These are phyloP conservation scores for Laguncularia racemosa DNA, from an alignment of 345 rosid species.

Conservation along the genomic window DNA sequence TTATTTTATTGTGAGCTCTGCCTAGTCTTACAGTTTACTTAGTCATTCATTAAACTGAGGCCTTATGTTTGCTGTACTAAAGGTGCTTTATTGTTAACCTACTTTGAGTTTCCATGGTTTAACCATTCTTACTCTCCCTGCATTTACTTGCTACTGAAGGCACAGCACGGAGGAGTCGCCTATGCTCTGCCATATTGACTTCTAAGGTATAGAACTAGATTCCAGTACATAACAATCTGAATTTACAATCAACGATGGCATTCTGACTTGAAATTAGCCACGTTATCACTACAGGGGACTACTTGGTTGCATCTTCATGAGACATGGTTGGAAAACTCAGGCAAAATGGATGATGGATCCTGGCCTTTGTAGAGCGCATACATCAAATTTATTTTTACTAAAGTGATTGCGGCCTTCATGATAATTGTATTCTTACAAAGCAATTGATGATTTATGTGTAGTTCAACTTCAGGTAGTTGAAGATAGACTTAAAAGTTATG, in stretches of 20 bases:
- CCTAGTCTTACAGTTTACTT: no score
- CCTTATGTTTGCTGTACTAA: neutral
- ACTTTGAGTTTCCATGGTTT: neutral
- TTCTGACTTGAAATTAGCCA: neutral
- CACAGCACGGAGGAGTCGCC: conserved; percentile 50
- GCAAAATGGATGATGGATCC: conserved; percentile 3
- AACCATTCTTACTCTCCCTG: neutral
- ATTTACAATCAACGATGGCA: no score
- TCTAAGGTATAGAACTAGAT: conserved; percentile 32
- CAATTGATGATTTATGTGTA: no score
- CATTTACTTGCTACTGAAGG: conserved; percentile 28
- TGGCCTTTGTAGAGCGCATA: conserved; percentile 3
- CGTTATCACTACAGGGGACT: neutral
- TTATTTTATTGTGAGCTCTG: no score
- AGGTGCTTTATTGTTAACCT: neutral
- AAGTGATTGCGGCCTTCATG: no score
- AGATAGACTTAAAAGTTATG: no score
- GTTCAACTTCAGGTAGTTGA: no score
- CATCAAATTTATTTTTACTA: no score
- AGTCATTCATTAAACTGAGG: no score
- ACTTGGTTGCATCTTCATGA: conserved; percentile 7
- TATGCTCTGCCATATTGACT: conserved; percentile 38
- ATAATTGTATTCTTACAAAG: no score
- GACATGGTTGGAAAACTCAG: conserved; percentile 2
- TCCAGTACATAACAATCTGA: no score